phyloP scores from a whole-genome alignment of 2,329 filamentous ascomycete species.

The Xylaria sp. region DNA sequence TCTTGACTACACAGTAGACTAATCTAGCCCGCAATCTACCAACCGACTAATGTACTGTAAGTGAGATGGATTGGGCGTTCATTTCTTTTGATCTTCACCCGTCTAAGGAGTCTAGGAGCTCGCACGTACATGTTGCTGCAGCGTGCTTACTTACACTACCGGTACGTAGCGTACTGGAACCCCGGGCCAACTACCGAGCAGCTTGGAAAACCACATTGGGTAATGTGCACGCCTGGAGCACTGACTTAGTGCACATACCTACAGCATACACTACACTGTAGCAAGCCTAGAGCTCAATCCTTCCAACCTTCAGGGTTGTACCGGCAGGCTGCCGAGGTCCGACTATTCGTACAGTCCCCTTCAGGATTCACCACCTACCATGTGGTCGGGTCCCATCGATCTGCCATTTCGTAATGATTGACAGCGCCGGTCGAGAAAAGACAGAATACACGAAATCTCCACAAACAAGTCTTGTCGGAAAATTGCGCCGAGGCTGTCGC shows the following conservation, averaged over 20 bases:
- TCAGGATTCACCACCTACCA: slow-evolving; percentile 1
- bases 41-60: neutral
- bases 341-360: neutral
- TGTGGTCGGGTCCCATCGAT: slow-evolving; percentile 5
- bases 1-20: neutral
- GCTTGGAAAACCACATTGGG: neutral
- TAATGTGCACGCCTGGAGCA: neutral
- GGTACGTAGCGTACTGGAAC: neutral
- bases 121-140: neutral
- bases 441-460: neutral
- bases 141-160: neutral
- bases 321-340: neutral
- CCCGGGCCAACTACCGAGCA: neutral
- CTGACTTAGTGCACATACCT: neutral
- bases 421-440: neutral
- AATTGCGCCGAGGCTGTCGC: neutral
- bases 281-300: neutral
- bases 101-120: neutral
- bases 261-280: neutral
- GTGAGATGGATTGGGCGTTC: neutral
- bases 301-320: neutral
- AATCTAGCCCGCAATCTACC: slow-evolving; percentile 7
- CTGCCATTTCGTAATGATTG: neutral
- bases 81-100: slow-evolving; percentile 12
- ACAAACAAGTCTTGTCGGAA: neutral